Evolutionary conservation across 2,329 filamentous ascomycete species (phyloP).

Genomic region (Dothistroma septosporum): DNA sequence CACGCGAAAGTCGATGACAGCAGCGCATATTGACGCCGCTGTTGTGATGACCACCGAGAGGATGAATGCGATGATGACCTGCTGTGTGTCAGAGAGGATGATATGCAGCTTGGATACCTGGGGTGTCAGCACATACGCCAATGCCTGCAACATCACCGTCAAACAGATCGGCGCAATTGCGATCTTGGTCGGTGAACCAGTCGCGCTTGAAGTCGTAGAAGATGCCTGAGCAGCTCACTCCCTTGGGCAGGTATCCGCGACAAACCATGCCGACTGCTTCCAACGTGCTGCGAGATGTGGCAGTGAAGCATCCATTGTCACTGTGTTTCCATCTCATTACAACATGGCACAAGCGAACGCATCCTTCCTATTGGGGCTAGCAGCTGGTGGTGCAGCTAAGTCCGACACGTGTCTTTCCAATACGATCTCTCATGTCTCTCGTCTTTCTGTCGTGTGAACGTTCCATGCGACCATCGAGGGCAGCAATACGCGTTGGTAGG

Average conservation of each 20-base stretch:
- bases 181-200: not conserved
- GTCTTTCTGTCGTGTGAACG: too few species aligned
- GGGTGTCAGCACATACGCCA: too few species aligned
- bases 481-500: too few species aligned
- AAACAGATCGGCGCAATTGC: not conserved
- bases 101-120: too few species aligned
- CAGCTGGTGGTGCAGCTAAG: too few species aligned
- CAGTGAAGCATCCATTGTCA: not conserved
- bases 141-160: not conserved
- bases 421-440: too few species aligned
- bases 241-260: not conserved
- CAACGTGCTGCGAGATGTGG: not conserved
- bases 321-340: not conserved
- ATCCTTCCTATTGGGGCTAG: too few species aligned
- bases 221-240: not conserved
- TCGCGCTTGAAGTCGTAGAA: not conserved
- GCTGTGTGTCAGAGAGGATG: conserved; percentile 42
- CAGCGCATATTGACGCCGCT: conserved; percentile 1
- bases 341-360: too few species aligned
- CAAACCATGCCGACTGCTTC: not conserved
- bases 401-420: too few species aligned
- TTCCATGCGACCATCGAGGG: too few species aligned
- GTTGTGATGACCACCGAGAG: conserved; percentile 4
- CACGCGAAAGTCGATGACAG: not conserved
- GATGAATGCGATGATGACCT: conserved; percentile 1